Evolutionary conservation across 2,329 filamentous ascomycete species (phyloP), one percentile per base, ranked within the genome.

Genomic region (Aphanocladium album): DNA sequence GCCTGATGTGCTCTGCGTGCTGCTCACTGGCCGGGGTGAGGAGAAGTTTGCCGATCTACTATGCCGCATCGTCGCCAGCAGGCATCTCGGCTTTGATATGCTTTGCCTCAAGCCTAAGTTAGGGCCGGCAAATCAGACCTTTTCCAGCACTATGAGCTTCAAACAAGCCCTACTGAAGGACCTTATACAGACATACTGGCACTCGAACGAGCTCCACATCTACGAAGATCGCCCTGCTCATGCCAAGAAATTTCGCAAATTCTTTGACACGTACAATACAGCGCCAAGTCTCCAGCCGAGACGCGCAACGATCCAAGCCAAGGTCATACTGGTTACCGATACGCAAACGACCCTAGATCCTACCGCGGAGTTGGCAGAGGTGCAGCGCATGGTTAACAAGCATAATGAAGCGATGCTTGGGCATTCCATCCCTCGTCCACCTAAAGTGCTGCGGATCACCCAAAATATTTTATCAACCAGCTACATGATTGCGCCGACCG

Each of bases 381-480:
- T 98, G 16, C 93, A 97, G 74, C 87, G 89, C 66, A 88, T 97
- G 80, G 88, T 98, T 75, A 93, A 96, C 71, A 80, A 83, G n/a
- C 93, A 98, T 78, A 98, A 98, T 71, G 74, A 77, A 3, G 76
- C 83, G 23, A 60, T 75, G 49, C 61, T 64, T 7, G 69, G 67
- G 23, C 67, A 71, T 50, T 64, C 73, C 64, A 53, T 74, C 71
- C 60, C 76, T 45, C 62, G 66, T 16, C 73, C 73, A 33, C 72
- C 72, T 53, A 71, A 75, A 47, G 77, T 75, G 51, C 80, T 93
- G 63, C 81, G 84, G 66, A 91, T 99, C 71, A 91, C 90, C 73
- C 92, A 93, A 71, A 91, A 87, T 1, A 88, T 96, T 51, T 91
- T 92, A 74, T 97, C 93, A 75, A 97, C 95, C 1, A 91, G 91